These are phyloP conservation scores for Clonostachys solani DNA, from an alignment of 2,329 filamentous ascomycete species.

Conservation along the genomic window DNA sequence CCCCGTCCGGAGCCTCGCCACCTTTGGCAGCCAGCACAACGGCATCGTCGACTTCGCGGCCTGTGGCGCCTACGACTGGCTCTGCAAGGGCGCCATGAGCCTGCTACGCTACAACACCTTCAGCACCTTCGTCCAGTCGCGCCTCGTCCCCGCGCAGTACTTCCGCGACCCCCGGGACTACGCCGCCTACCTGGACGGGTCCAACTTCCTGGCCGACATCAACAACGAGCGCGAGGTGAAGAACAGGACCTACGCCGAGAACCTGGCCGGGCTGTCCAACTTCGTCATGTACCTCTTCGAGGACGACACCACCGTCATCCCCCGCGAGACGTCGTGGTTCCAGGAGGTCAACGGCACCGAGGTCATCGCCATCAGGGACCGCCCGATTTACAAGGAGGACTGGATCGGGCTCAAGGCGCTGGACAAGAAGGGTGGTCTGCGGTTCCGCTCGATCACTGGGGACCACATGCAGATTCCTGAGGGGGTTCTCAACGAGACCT, in stretches of 20 bases:
- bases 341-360: conserved; percentile 74
- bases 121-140: conserved; percentile 70
- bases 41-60: conserved; percentile 80
- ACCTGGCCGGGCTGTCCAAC: conserved; percentile 65
- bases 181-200: conserved; percentile 70
- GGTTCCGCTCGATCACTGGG: conserved; percentile 70
- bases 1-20: conserved; percentile 73
- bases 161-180: conserved; percentile 67
- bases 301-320: conserved; percentile 80
- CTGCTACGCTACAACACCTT: conserved; percentile 79
- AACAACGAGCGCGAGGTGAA: conserved; percentile 83
- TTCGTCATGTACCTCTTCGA: conserved; percentile 90
- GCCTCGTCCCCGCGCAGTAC: conserved; percentile 91
- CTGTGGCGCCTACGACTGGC: conserved; percentile 68
- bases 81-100: conserved; percentile 77
- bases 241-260: conserved; percentile 69
- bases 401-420: conserved; percentile 83
- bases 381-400: conserved; percentile 79
- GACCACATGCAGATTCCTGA: conserved; percentile 79
- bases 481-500: conserved; percentile 59
- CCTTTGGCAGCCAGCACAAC: conserved; percentile 88
- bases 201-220: conserved; percentile 89
- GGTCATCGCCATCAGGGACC: conserved; percentile 62
- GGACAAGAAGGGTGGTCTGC: conserved; percentile 73
- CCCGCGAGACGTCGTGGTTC: conserved; percentile 91